Percentiles rank a stretch among this genome's conserved stretches.
These are phyloP conservation scores for Phytophthora pseudosyringae DNA, from an alignment of 352 stramenopile species.

Conservation along the genomic window DNA sequence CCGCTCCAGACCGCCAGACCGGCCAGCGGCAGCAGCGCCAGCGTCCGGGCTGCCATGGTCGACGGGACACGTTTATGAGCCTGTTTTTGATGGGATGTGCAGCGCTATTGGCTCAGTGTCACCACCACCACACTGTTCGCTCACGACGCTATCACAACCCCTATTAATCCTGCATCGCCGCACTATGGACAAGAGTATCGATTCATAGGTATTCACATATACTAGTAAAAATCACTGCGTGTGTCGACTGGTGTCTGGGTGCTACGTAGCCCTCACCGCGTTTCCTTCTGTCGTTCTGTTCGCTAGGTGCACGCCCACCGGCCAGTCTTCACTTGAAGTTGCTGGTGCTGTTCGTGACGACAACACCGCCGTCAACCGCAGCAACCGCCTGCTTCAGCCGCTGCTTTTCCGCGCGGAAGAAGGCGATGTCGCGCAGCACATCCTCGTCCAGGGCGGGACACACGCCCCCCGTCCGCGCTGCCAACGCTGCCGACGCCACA, in stretches of 20 bases:
- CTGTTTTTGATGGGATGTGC: conserved; percentile 22
- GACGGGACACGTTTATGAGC: conserved; percentile 14
- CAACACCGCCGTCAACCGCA: conserved; percentile 19
- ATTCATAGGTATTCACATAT: conserved; percentile 28
- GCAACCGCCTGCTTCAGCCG: conserved; percentile 44
- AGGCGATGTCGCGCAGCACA: conserved; percentile 51
- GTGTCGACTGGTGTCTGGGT: neutral
- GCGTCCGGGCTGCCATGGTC: conserved; percentile 40
- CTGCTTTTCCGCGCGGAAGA: conserved; percentile 50
- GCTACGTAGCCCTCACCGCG: conserved; percentile 1
- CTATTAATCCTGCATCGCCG: neutral
- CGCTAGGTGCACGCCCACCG: neutral
- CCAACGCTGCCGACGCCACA: conserved; percentile 34
- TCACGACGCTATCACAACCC: neutral
- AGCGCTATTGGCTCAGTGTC: no score
- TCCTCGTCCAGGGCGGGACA: conserved; percentile 33
- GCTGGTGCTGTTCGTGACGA: neutral
- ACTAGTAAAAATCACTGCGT: conserved; percentile 1
- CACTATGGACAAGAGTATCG: neutral
- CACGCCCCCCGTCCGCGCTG: conserved; percentile 23
- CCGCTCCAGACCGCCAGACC: conserved; percentile 70
- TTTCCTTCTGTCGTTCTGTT: conserved; percentile 7
- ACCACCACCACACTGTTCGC: no score
- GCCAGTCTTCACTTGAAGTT: conserved; percentile 16
- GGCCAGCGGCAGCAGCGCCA: conserved; percentile 68